Evolutionary conservation across 129 eudicot genomes (phyloP), one percentile per base, ranked within the genome.

Genomic region (Saposhnikovia divaricata): DNA sequence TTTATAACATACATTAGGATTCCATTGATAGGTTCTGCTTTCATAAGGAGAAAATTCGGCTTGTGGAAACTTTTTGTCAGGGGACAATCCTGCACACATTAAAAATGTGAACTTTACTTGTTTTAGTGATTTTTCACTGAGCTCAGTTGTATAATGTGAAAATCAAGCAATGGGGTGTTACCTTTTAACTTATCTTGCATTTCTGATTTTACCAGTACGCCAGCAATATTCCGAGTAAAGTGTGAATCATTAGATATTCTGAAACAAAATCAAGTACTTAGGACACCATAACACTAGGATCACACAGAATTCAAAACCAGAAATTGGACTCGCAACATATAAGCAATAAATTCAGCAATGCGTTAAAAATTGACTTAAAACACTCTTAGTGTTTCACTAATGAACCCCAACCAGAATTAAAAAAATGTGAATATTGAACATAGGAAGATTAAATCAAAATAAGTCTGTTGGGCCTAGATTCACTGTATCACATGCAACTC

Each of bases 61-160:
- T 81, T 87, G 97, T 28, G 99, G 99, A 86, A 96, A 96, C 76
- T 90, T 92, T 63, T 80, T 87, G 83, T 91, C 99, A 46, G 98
- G 98, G 79, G 99, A 96, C 74, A 78, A 85, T 79, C 93, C 99
- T 96, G 90, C 77, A 89, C 66, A 63, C 48, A 74, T 37, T 75
- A 3, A 45, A 43, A 79, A 80, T 48, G 79, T 68, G 45, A 48
- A 19, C 51, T 73, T 72, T 4, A 73, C 37, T 3, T 61, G 28
- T 40, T 78, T 50, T 78, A 76, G 39, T 42, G 14, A 84, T 46
- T 2, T 55, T 51, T 53, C 84, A 72, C 74, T 23, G 63, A 37
- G 21, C 42, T 81, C 66, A 47, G 25, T 80, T 63, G 38, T 55
- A 28, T 25, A 75, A 19, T 28, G 28, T 51, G 47, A 53, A 13